These are phyloP conservation scores for Suhomyces chickasaworum DNA, from an alignment of 1,139 yeast genomes.

Conservation along the genomic window DNA sequence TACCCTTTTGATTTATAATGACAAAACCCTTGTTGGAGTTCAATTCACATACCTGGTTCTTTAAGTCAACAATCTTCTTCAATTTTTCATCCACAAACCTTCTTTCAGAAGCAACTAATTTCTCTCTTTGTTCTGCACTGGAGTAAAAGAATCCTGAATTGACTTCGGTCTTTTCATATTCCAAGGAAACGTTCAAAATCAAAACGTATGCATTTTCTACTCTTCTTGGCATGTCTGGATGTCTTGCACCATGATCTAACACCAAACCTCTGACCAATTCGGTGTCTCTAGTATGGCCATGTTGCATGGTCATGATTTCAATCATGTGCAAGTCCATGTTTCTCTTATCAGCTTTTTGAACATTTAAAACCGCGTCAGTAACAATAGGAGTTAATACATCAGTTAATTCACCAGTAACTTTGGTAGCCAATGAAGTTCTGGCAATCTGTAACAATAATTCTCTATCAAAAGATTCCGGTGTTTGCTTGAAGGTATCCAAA, in stretches of 20 bases:
- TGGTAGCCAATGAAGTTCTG: conserved; percentile 83
- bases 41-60: conserved; percentile 85
- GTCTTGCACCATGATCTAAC: conserved; percentile 97
- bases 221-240: conserved; percentile 97
- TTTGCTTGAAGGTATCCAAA: conserved; percentile 62
- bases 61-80: conserved; percentile 86
- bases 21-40: conserved; percentile 81
- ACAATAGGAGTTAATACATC: conserved; percentile 89
- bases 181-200: conserved; percentile 90
- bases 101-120: conserved; percentile 90
- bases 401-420: conserved; percentile 73
- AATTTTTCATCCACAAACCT: conserved; percentile 93
- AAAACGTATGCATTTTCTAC: conserved; percentile 82
- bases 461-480: conserved; percentile 61
- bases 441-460: conserved; percentile 92
- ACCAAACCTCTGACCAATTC: conserved; percentile 85
- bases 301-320: conserved; percentile 98
- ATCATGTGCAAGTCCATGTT: conserved; percentile 92
- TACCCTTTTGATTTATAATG: conserved; percentile 96
- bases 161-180: conserved; percentile 97
- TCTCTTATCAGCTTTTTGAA: conserved; percentile 52
- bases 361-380: conserved; percentile 91
- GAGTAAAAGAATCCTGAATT: conserved; percentile 96
- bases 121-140: conserved; percentile 93
- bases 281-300: conserved; percentile 82